A percentile compares a stretch with the other conserved stretches of the same genome.
Evolutionary conservation across 257 asterid species (phyloP).

Genomic region (Solanum lignicaule): DNA sequence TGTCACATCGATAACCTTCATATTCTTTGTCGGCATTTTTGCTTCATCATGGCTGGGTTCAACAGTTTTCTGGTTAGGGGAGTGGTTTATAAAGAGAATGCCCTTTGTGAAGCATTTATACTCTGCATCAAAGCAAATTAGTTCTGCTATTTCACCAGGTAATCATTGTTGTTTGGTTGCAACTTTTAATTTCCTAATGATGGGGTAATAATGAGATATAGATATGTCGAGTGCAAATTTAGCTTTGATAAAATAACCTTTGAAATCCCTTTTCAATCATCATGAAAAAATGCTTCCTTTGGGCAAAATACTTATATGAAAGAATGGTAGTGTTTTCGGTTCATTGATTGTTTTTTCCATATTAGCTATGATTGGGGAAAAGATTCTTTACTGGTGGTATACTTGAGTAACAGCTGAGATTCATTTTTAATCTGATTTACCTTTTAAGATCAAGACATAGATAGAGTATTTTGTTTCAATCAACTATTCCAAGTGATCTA

Average conservation of each 20-base stretch:
- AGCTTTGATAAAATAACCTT: neutral
- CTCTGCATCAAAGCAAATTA: slow-evolving; percentile 86
- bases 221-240: neutral
- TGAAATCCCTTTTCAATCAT: neutral
- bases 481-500: neutral
- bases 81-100: slow-evolving; percentile 86
- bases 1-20: slow-evolving; percentile 62
- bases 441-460: neutral
- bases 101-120: slow-evolving; percentile 77
- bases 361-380: neutral
- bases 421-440: neutral
- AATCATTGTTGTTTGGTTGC: neutral
- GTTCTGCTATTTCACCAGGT: slow-evolving; percentile 95
- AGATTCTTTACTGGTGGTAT: neutral
- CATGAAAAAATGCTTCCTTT: neutral
- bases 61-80: slow-evolving; percentile 85
- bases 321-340: neutral
- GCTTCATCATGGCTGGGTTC: slow-evolving; percentile 95
- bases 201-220: neutral
- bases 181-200: neutral
- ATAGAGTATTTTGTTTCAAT: neutral
- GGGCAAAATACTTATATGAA: neutral
- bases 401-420: neutral
- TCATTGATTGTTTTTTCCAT: neutral
- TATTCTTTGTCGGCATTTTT: slow-evolving; percentile 76